phyloP scores from a whole-genome alignment of 768 basidiomycete genomes.

The Hemileccinum rubropunctum region DNA sequence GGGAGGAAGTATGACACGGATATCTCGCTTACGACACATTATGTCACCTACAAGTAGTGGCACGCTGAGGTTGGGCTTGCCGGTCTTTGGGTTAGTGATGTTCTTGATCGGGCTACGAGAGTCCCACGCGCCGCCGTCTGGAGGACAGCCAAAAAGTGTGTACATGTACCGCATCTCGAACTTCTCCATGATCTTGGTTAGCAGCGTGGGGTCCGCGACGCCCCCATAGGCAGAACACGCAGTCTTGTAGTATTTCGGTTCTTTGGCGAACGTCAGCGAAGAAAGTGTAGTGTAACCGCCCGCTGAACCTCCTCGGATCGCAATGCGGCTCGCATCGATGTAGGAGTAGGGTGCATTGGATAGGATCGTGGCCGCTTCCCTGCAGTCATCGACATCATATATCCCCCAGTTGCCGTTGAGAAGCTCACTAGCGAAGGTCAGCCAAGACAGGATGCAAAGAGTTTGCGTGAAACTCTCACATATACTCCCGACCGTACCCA shows the following conservation, averaged over 20 bases:
- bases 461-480: constrained; percentile 26
- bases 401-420: constrained; percentile 68
- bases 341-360: constrained; percentile 38
- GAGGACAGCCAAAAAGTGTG: constrained; percentile 56
- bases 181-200: constrained; percentile 65
- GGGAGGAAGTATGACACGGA: not conserved
- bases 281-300: constrained; percentile 69
- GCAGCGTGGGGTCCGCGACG: constrained; percentile 54
- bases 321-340: constrained; percentile 58
- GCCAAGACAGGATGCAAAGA: not conserved
- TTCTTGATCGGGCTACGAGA: constrained; percentile 10
- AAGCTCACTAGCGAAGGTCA: constrained; percentile 37
- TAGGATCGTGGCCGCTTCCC: constrained; percentile 27
- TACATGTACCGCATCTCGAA: constrained; percentile 57
- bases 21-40: not conserved
- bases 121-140: constrained; percentile 25
- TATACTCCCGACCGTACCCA: constrained; percentile 68
- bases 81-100: constrained; percentile 38
- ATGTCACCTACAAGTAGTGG: constrained; percentile 53
- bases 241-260: constrained; percentile 56
- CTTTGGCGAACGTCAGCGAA: constrained; percentile 45
- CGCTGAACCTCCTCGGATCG: constrained; percentile 68
- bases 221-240: constrained; percentile 59
- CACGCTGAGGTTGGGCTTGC: constrained; percentile 38
- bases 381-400: constrained; percentile 64